Conservation (phyloP, 768 basidiomycete genomes). For the Termitomyces sp. region DNA sequence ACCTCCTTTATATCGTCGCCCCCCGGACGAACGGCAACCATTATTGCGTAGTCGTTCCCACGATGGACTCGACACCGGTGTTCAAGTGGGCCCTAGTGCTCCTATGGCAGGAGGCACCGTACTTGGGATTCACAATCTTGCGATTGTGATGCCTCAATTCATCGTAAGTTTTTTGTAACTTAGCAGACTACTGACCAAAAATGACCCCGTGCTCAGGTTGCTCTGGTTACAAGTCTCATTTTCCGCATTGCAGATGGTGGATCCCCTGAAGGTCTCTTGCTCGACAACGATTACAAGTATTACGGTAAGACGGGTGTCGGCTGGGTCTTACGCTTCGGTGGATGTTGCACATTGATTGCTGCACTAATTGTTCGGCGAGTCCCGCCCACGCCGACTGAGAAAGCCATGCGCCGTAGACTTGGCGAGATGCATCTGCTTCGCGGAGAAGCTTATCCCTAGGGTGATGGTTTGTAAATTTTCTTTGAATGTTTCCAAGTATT, state of each 20-base stretch:
- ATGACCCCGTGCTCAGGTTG: conserved; percentile 50
- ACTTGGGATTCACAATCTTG: conserved; percentile 91
- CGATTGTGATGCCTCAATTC: conserved; percentile 94
- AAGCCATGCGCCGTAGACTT: conserved; percentile 79
- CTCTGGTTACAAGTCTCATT: conserved; percentile 80
- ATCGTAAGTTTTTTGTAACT: conserved; percentile 52
- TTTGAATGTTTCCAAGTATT: conserved; percentile 5
- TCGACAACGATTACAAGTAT: conserved; percentile 49
- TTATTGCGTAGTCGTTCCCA: conserved; percentile 58
- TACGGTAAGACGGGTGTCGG: conserved; percentile 87
- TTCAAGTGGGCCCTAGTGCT: conserved; percentile 33
- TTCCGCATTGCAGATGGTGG: conserved; percentile 76
- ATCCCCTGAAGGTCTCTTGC: conserved; percentile 34
- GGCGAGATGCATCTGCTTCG: conserved; percentile 76
- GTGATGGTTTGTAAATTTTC: conserved; percentile 3
- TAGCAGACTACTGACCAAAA: conserved; percentile 4
- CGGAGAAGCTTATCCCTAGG: conserved; percentile 50
- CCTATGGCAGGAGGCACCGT: conserved; percentile 86
- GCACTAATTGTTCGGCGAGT: conserved; percentile 79
- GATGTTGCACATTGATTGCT: conserved; percentile 80
- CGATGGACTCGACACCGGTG: conserved; percentile 41
- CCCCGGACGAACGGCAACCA: conserved; percentile 49
- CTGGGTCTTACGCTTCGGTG: conserved; percentile 93
- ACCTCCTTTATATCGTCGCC: conserved; percentile 34
- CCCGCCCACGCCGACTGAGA: conserved; percentile 88